These are phyloP conservation scores for Discostella stelligera DNA, from an alignment of 352 stramenopile genomes.

Conservation along the genomic window DNA sequence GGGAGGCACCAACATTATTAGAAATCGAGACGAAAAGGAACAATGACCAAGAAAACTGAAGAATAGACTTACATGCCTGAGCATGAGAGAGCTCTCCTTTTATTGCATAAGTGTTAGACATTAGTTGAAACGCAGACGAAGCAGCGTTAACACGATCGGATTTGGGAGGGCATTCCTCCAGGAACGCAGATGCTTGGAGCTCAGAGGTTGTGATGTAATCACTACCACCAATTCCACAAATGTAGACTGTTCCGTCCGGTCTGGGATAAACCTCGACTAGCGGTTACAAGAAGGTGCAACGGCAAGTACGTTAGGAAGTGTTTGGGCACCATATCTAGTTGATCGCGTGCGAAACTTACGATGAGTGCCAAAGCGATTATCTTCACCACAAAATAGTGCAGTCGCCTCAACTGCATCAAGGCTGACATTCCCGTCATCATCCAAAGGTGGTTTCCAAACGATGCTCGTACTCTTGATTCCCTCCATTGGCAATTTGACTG, in stretches of 20 bases:
- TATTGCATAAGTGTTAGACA: conserved; percentile 63
- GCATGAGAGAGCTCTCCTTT: conserved; percentile 53
- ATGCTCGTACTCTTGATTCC: conserved; percentile 81
- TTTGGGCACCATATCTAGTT: background rate
- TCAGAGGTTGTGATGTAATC: conserved; percentile 79
- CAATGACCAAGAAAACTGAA: conserved; percentile 6
- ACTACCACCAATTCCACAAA: conserved; percentile 85
- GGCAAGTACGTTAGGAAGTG: background rate
- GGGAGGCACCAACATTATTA: conserved; percentile 2
- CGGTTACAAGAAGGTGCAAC: background rate
- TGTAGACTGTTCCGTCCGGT: conserved; percentile 85
- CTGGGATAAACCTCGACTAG: conserved; percentile 86
- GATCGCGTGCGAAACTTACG: conserved; percentile 47
- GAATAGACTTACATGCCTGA: conserved; percentile 26
- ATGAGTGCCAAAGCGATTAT: conserved; percentile 78
- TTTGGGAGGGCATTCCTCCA: conserved; percentile 62
- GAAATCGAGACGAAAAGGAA: background rate
- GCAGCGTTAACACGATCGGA: conserved; percentile 69
- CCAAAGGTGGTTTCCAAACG: conserved; percentile 68
- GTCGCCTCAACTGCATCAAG: conserved; percentile 69
- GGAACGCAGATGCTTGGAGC: conserved; percentile 65
- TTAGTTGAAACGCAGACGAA: conserved; percentile 61
- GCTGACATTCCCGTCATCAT: conserved; percentile 43
- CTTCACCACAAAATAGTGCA: conserved; percentile 81
- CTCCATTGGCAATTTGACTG: conserved; percentile 84